A percentile compares a stretch with the other conserved stretches of the same genome.
phyloP scores from a whole-genome alignment of 1,139 yeast genomes.

The Trichomonascaceae sp. region DNA sequence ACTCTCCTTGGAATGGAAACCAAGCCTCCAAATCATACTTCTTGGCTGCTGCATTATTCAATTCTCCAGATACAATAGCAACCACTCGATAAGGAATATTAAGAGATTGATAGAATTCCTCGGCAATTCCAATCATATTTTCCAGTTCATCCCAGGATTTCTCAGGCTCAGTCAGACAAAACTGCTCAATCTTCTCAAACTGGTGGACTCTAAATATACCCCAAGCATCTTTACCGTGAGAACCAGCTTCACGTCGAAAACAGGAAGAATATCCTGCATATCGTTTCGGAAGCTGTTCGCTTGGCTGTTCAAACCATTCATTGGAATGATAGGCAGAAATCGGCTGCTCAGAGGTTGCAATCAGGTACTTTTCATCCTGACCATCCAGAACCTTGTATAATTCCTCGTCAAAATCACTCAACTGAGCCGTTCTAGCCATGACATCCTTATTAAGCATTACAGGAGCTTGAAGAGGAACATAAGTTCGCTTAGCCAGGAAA shows the following conservation, averaged over 20 bases:
- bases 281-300: conserved; percentile 86
- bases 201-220: conserved; percentile 99
- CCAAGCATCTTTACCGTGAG: conserved; percentile 99
- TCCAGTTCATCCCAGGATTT: conserved; percentile 97
- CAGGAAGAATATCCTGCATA: conserved; percentile 98
- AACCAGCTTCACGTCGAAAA: conserved; percentile 99
- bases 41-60: conserved; percentile 98
- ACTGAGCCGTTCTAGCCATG: conserved; percentile 98
- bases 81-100: conserved; percentile 95
- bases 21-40: conserved; percentile 98
- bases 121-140: conserved; percentile 84
- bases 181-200: conserved; percentile 94
- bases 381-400: conserved; percentile 95
- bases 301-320: conserved; percentile 98
- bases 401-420: conserved; percentile 97
- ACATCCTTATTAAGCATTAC: conserved; percentile 99
- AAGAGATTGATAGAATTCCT: conserved; percentile 87
- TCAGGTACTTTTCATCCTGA: conserved; percentile 91
- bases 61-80: conserved; percentile 96
- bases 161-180: conserved; percentile 92
- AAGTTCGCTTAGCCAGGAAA: conserved; percentile 73
- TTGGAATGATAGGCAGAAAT: conserved; percentile 95
- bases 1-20: conserved; percentile 99
- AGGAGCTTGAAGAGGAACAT: conserved; percentile 94
- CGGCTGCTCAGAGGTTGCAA: conserved; percentile 99